These are phyloP conservation scores for Coccomyxa sp. DNA, from an alignment of 139 green algal genomes.

Conservation along the genomic window DNA sequence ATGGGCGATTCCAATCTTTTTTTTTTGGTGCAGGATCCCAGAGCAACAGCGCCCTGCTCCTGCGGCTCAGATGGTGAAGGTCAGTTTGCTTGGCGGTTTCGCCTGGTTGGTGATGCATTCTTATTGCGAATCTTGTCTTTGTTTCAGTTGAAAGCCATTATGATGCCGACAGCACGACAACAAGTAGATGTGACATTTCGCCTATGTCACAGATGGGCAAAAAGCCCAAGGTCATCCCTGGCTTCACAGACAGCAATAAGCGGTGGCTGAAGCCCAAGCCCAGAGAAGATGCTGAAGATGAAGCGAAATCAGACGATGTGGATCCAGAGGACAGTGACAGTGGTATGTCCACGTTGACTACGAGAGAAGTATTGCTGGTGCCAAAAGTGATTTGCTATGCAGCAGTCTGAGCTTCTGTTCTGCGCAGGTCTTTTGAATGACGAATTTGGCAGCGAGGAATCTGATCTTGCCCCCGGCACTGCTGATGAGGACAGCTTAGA, in stretches of 20 bases:
- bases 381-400: background rate
- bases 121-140: background rate
- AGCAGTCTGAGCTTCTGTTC: background rate
- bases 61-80: too few species aligned
- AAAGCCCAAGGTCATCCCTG: background rate
- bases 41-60: too few species aligned
- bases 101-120: background rate
- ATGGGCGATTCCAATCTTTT: too few species aligned
- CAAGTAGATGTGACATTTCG: background rate
- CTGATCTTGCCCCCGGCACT: background rate
- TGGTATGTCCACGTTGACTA: background rate
- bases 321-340: slow-evolving; percentile 5
- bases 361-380: background rate
- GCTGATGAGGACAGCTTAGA: slow-evolving; percentile 8
- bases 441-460: slow-evolving; percentile 3
- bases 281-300: background rate
- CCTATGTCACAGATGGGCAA: background rate
- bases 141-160: background rate
- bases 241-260: slow-evolving; percentile 67
- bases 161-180: background rate
- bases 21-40: too few species aligned
- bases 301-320: background rate
- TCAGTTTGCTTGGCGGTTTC: too few species aligned
- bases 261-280: slow-evolving; percentile 70
- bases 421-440: background rate